A percentile compares a stretch with the other conserved stretches of the same genome.
These are phyloP conservation scores for Lupinus albus DNA, from an alignment of 306 rosid species.

Conservation along the genomic window DNA sequence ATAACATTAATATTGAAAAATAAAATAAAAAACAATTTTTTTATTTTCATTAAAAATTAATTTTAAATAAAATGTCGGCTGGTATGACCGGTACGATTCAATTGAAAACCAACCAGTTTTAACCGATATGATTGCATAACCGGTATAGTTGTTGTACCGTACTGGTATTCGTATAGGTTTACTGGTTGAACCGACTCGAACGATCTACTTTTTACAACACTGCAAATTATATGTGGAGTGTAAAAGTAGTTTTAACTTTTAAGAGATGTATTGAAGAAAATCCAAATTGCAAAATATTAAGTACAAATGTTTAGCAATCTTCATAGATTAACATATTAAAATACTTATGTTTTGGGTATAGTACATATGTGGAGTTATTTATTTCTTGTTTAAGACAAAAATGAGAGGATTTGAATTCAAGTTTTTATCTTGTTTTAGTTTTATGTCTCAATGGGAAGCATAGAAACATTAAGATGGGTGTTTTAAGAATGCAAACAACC, in stretches of 20 bases:
- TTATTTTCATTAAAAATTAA: too few species aligned
- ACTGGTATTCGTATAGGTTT: too few species aligned
- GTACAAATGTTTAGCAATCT: neutral
- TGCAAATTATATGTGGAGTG: neutral
- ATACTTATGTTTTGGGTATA: slow-evolving; percentile 24
- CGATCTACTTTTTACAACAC: too few species aligned
- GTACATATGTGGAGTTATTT: slow-evolving; percentile 19
- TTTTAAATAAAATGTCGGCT: too few species aligned
- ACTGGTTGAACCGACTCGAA: too few species aligned
- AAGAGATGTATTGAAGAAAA: neutral
- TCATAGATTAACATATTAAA: neutral
- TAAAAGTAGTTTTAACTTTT: neutral
- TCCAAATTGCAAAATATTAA: slow-evolving; percentile 1
- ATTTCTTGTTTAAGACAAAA: slow-evolving; percentile 27
- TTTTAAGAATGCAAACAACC: slow-evolving; percentile 31
- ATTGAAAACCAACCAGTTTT: too few species aligned
- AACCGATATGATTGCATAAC: too few species aligned
- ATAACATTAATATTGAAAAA: too few species aligned
- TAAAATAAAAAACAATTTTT: too few species aligned
- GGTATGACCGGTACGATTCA: too few species aligned
- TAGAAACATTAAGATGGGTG: slow-evolving; percentile 19
- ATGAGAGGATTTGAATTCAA: slow-evolving; percentile 5
- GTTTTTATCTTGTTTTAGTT: neutral
- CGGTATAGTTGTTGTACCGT: too few species aligned
- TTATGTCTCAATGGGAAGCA: slow-evolving; percentile 8